Evolutionary conservation across 2,329 filamentous ascomycete genomes (phyloP), one percentile per base, ranked within the genome.

Genomic region (Helotiales sp.): DNA sequence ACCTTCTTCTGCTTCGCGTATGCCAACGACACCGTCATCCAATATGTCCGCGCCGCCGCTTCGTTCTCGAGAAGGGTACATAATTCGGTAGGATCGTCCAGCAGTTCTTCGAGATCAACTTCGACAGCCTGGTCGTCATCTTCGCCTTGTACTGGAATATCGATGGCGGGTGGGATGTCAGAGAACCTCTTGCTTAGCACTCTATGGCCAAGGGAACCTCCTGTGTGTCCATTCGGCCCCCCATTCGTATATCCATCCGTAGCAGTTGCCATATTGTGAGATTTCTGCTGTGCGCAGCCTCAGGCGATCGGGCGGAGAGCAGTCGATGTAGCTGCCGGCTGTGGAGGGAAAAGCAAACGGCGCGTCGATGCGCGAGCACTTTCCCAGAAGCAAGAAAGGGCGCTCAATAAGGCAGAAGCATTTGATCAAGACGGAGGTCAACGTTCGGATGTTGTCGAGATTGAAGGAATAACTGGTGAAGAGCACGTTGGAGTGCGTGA

Each of bases 11-110:
- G 91, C 77, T 98, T 99, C 38, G 95, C 93, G 71, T 99, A 99
- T 48, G 93, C 93, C 58, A 98, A 81, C 40, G 96, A 90, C 65
- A 98, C 95, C n/a, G 91, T 93, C 81, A 99, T 93, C 96, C 96
- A 99, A 67, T 96, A 96, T 52, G 88, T 91, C 69, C 93, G 92
- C 34, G 91, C 89, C 15, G 92, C 93, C 69, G 88, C 87, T 74
- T 99, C 96, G 70, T 95, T 96, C 76, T 99, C 93, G 63, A 99
- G 86, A 51, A 99, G 82, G 29, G 91, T 95, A 74, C 95, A 99
- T 5, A 99, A 83, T 77, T 99, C 95, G 47, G 90, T 96, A 19
- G 91, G 91, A 71, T 98, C 95, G 72, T 98, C 95, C 60, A 93
- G 85, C 36, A 97, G 86, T 64, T 93, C 91, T 71, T 93, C 89